phyloP scores from a whole-genome alignment of 331 rosid genomes.

The Pyracantha coccinea region DNA sequence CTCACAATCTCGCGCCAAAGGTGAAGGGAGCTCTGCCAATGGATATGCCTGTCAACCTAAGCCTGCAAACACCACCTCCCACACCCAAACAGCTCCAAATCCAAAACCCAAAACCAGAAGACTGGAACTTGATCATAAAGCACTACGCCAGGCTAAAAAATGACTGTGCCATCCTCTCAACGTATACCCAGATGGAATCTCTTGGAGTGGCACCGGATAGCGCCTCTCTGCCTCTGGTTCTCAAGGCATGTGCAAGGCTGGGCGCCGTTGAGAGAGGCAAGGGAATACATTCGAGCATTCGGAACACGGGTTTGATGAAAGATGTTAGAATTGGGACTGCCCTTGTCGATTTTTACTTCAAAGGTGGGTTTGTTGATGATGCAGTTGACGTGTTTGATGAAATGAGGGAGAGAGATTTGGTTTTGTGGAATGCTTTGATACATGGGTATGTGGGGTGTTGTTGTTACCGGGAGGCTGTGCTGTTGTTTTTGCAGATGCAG shows the following conservation, averaged over 20 bases:
- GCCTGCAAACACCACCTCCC: slow-evolving; percentile 10
- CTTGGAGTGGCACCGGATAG: slow-evolving; percentile 21
- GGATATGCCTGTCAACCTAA: slow-evolving; percentile 6
- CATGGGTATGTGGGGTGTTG: slow-evolving; percentile 30
- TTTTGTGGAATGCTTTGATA: slow-evolving; percentile 38
- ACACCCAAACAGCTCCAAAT: not conserved
- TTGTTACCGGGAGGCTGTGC: slow-evolving; percentile 19
- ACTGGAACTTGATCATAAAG: slow-evolving; percentile 38
- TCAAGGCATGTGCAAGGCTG: slow-evolving; percentile 38
- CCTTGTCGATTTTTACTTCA: slow-evolving; percentile 36
- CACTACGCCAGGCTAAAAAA: slow-evolving; percentile 30
- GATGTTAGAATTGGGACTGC: slow-evolving; percentile 43
- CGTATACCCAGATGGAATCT: slow-evolving; percentile 38
- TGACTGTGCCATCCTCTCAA: slow-evolving; percentile 35
- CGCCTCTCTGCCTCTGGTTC: slow-evolving; percentile 33
- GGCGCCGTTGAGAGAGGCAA: slow-evolving; percentile 26
- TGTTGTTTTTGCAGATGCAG: slow-evolving; percentile 29
- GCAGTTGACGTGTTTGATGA: slow-evolving; percentile 31
- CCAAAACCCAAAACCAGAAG: slow-evolving; percentile 14
- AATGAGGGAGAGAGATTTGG: slow-evolving; percentile 34
- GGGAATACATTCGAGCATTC: slow-evolving; percentile 21
- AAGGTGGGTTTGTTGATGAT: slow-evolving; percentile 27
- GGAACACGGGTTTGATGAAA: slow-evolving; percentile 7
- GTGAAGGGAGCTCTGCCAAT: not conserved
- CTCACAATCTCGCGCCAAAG: slow-evolving; percentile 1